Evolutionary conservation across 2,329 filamentous ascomycete genomes (phyloP).

Genomic region (Fusarium nodosum): DNA sequence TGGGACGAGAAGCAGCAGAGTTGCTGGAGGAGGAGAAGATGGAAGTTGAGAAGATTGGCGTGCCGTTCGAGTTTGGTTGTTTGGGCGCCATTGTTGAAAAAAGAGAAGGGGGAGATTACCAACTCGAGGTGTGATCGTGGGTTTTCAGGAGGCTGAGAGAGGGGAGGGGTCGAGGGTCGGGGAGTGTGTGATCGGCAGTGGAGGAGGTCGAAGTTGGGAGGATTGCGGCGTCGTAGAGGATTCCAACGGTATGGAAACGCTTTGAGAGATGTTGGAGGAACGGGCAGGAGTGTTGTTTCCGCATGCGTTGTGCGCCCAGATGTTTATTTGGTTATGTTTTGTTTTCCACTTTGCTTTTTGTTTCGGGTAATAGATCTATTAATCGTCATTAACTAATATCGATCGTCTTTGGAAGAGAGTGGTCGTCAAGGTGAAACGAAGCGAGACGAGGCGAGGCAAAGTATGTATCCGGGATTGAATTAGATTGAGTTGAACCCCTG

Average conservation of each 20-base stretch:
- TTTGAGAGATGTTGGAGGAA: slow-evolving; percentile 1
- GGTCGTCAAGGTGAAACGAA: slow-evolving; percentile 8
- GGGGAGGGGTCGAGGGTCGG: slow-evolving; percentile 12
- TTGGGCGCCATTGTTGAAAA: slow-evolving; percentile 42
- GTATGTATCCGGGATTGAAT: slow-evolving; percentile 8
- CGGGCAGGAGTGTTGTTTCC: not conserved
- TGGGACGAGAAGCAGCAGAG: slow-evolving; percentile 52
- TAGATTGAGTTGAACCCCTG: slow-evolving; percentile 29
- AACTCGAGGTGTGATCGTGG: slow-evolving; percentile 6
- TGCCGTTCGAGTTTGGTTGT: slow-evolving; percentile 47
- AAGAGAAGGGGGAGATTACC: not conserved
- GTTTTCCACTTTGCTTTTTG: not conserved
- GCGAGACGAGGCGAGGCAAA: slow-evolving; percentile 1
- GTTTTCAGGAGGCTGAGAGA: slow-evolving; percentile 15
- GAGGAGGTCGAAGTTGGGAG: slow-evolving; percentile 31
- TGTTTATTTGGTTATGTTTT: not conserved
- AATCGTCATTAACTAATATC: slow-evolving; percentile 10
- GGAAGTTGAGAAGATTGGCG: slow-evolving; percentile 56
- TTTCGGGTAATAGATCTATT: slow-evolving; percentile 5
- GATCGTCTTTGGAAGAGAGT: slow-evolving; percentile 1
- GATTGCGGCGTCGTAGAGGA: slow-evolving; percentile 29
- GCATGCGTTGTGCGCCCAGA: slow-evolving; percentile 15
- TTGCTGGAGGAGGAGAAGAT: slow-evolving; percentile 52
- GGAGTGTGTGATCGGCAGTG: slow-evolving; percentile 32
- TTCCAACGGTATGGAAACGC: no score